These are phyloP conservation scores for Globisporangium perplexum DNA, from an alignment of 352 stramenopile species.

Conservation along the genomic window DNA sequence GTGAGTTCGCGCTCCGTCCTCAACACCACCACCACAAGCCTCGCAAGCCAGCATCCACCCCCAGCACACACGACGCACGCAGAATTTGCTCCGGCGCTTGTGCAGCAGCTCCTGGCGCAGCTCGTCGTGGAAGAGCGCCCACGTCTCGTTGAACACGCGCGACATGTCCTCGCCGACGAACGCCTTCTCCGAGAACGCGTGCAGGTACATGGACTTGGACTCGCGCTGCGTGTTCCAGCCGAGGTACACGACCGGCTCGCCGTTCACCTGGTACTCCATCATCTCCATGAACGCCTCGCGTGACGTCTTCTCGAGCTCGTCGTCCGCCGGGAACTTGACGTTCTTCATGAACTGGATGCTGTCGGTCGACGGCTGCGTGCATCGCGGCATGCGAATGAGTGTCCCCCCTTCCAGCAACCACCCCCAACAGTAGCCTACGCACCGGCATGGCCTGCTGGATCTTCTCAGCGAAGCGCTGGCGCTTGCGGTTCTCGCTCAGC, in stretches of 20 bases:
- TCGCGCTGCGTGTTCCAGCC: constrained; percentile 78
- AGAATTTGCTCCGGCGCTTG: constrained; percentile 77
- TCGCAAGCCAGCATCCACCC: too few species aligned
- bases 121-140: constrained; percentile 71
- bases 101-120: constrained; percentile 64
- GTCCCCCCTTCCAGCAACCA: background rate
- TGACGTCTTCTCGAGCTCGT: constrained; percentile 74
- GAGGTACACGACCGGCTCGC: constrained; percentile 56
- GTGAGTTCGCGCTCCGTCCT: background rate
- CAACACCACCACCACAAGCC: background rate
- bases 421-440: constrained; percentile 7
- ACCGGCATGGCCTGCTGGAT: constrained; percentile 84
- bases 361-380: constrained; percentile 60
- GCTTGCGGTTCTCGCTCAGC: constrained; percentile 83
- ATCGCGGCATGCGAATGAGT: background rate
- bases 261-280: constrained; percentile 75
- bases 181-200: constrained; percentile 68
- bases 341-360: constrained; percentile 89
- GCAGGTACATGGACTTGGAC: constrained; percentile 85
- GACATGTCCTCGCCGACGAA: constrained; percentile 70
- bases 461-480: constrained; percentile 81
- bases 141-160: constrained; percentile 75
- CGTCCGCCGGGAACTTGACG: constrained; percentile 72
- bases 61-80: constrained; percentile 35
- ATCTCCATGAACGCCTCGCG: constrained; percentile 76